These are phyloP conservation scores for Rutstroemia sp. DNA, from an alignment of 2,329 filamentous ascomycete species.

Conservation along the genomic window DNA sequence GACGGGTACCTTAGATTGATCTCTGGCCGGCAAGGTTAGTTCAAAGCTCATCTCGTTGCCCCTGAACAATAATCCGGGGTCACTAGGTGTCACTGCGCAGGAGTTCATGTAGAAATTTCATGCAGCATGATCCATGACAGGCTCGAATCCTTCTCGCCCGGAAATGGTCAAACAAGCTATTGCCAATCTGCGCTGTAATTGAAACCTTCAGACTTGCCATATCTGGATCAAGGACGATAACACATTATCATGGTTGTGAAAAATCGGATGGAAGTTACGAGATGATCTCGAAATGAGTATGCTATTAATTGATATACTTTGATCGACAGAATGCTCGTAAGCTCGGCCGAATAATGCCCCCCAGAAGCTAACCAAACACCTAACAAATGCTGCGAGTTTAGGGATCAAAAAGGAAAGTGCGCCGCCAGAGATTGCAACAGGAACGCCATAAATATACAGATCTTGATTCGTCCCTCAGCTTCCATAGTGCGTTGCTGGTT, in stretches of 20 bases:
- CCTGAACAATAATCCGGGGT: not conserved
- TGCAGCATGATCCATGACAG: slow-evolving; percentile 1
- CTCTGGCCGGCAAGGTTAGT: not conserved
- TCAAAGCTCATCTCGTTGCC: not conserved
- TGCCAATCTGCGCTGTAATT: not conserved
- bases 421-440: not conserved
- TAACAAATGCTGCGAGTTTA: slow-evolving; percentile 2
- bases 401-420: not conserved
- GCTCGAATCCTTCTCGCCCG: slow-evolving; percentile 2
- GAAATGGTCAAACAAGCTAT: not conserved
- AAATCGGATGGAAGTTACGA: not conserved
- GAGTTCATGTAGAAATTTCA: not conserved
- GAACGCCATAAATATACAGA: slow-evolving; percentile 7
- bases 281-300: not conserved
- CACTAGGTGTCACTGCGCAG: not conserved
- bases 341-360: slow-evolving; percentile 1
- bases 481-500: slow-evolving; percentile 25
- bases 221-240: not conserved
- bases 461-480: slow-evolving; percentile 10
- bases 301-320: slow-evolving; percentile 5
- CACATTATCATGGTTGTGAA: not conserved
- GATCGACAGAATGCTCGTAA: slow-evolving; percentile 7
- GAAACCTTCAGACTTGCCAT: not conserved
- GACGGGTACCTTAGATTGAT: no score
- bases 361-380: slow-evolving; percentile 7